Conservation (phyloP, 192 early-diverging fungal genomes). For the Spizellomyces punctatus region DNA sequence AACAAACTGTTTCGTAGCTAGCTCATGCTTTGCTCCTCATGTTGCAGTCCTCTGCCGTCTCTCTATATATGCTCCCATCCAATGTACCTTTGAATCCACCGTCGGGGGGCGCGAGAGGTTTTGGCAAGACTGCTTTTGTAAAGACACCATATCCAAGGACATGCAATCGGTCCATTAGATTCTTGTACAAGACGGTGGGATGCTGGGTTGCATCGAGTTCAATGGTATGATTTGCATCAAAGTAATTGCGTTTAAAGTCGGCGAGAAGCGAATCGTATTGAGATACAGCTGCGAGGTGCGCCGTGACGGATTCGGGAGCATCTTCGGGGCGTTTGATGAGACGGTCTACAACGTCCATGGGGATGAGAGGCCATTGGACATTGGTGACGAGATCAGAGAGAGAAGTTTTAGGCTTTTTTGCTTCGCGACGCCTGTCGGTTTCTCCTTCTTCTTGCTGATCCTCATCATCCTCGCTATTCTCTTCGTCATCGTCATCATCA, state of each 20-base stretch:
- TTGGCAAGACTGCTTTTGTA: slow-evolving; percentile 17
- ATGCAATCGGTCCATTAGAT: slow-evolving; percentile 33
- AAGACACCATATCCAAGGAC: slow-evolving; percentile 34
- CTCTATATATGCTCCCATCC: background rate
- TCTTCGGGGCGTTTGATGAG: slow-evolving; percentile 53
- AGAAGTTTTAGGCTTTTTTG: background rate
- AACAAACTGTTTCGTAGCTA: too few relatives aligned
- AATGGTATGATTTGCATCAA: slow-evolving; percentile 37
- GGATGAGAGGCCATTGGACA: slow-evolving; percentile 40
- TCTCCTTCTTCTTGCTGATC: slow-evolving; percentile 17
- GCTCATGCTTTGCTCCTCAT: too few relatives aligned
- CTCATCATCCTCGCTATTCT: slow-evolving; percentile 24
- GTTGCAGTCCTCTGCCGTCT: too few relatives aligned
- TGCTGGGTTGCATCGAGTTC: slow-evolving; percentile 50
- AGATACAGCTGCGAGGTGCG: slow-evolving; percentile 5
- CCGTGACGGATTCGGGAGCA: slow-evolving; percentile 24
- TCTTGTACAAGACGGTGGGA: slow-evolving; percentile 41
- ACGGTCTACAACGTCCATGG: slow-evolving; percentile 45
- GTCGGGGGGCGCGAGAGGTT: slow-evolving; percentile 33
- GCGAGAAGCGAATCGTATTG: slow-evolving; percentile 16
- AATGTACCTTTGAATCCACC: slow-evolving; percentile 31
- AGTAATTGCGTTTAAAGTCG: slow-evolving; percentile 25
- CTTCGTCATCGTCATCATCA: slow-evolving; percentile 31
- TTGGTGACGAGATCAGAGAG: slow-evolving; percentile 35
- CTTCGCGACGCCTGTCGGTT: background rate